phyloP scores from a whole-genome alignment of 352 stramenopile species.

The Globisporangium barbulae region DNA sequence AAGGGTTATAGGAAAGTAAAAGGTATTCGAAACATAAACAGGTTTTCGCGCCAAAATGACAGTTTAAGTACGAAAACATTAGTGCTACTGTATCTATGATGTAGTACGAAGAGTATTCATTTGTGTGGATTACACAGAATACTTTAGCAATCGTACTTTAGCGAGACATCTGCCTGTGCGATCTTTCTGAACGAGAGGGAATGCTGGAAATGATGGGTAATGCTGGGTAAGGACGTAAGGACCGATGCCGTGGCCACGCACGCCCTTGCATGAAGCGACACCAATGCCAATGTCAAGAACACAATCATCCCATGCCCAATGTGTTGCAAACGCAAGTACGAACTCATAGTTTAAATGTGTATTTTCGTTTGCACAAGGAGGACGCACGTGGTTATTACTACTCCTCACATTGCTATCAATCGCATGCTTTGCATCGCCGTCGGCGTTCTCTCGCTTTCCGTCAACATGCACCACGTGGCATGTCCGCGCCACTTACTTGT shows the following conservation, averaged over 20 bases:
- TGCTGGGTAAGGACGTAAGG: neutral
- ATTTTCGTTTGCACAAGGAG: neutral
- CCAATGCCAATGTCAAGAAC: no score
- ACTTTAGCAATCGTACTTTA: neutral
- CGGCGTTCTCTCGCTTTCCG: neutral
- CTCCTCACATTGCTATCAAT: neutral
- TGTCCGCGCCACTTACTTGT: conserved; percentile 37
- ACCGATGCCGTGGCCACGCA: no score
- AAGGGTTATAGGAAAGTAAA: no score
- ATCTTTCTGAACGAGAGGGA: neutral
- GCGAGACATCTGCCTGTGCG: neutral
- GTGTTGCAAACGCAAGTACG: neutral
- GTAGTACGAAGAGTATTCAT: no score
- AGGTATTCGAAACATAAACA: no score
- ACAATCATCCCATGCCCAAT: neutral
- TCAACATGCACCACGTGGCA: neutral
- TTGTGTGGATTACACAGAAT: no score
- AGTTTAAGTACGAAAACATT: no score
- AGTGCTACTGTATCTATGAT: no score
- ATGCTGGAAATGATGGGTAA: conserved; percentile 5
- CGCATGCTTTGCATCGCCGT: neutral
- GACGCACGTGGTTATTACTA: neutral
- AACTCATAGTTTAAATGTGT: conserved; percentile 9
- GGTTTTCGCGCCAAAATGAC: no score
- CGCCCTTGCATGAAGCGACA: neutral